Evolutionary conservation across 2,329 filamentous ascomycete genomes (phyloP).

Genomic region (Fonsecaea nubica): DNA sequence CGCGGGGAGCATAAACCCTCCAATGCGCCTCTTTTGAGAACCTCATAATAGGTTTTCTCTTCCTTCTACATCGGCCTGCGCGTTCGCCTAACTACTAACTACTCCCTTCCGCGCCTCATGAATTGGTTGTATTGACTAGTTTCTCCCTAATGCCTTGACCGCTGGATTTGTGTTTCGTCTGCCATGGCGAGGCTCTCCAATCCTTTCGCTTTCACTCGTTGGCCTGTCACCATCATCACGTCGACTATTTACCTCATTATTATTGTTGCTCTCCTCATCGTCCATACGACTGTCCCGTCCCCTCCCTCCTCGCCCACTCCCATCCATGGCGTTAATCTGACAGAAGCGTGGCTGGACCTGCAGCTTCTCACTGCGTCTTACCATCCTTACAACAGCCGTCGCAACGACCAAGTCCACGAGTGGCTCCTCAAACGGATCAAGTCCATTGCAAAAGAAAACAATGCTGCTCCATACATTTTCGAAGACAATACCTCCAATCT

Average conservation of each 20-base stretch:
- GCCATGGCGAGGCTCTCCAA: slow-evolving; percentile 45
- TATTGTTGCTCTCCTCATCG: slow-evolving; percentile 71
- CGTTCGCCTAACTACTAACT: neutral
- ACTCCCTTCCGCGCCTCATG: neutral
- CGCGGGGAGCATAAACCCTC: neutral
- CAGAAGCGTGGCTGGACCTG: slow-evolving; percentile 85
- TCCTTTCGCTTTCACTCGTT: slow-evolving; percentile 75
- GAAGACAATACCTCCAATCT: slow-evolving; percentile 81
- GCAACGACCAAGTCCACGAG: slow-evolving; percentile 78
- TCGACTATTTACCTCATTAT: slow-evolving; percentile 78
- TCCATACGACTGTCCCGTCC: slow-evolving; percentile 77
- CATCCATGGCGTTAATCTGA: slow-evolving; percentile 74
- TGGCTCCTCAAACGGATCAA: slow-evolving; percentile 77
- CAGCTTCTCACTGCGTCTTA: slow-evolving; percentile 74
- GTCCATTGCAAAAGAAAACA: slow-evolving; percentile 70
- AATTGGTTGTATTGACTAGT: neutral
- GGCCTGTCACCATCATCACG: slow-evolving; percentile 81
- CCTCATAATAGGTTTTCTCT: neutral
- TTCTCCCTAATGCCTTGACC: slow-evolving; percentile 25
- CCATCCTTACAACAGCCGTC: slow-evolving; percentile 86
- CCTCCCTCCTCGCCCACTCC: slow-evolving; percentile 62
- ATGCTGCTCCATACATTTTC: slow-evolving; percentile 67
- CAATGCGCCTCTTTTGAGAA: slow-evolving; percentile 8
- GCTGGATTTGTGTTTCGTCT: neutral
- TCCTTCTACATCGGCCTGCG: neutral